Evolutionary conservation across 75 land plant genomes (phyloP).

Genomic region (Isoetes taiwanensis): DNA sequence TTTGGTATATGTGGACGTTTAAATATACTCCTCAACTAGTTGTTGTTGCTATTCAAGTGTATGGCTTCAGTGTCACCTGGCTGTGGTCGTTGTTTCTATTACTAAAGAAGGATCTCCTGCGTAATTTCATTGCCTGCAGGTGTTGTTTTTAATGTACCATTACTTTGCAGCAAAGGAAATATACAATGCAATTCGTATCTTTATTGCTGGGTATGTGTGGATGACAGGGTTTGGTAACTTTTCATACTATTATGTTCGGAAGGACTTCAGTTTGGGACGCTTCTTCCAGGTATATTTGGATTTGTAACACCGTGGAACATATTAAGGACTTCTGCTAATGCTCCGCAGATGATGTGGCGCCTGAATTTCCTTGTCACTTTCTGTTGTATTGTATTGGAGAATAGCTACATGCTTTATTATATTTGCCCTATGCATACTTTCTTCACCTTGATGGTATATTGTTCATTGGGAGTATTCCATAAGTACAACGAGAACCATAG

Average conservation of each 20-base stretch:
- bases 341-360: conserved; percentile 99
- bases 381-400: conserved; percentile 81
- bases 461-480: conserved; percentile 77
- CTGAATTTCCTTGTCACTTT: conserved; percentile 86
- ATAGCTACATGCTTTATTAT: conserved; percentile 93
- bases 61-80: too few species aligned
- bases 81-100: too few species aligned
- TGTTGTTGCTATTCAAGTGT: too few species aligned
- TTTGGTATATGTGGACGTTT: too few species aligned
- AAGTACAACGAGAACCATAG: conserved; percentile 76
- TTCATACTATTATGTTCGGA: conserved; percentile 89
- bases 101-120: background rate
- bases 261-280: conserved; percentile 89
- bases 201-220: conserved; percentile 98
- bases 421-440: conserved; percentile 99
- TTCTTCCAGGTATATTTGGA: conserved; percentile 74
- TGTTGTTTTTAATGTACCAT: conserved; percentile 86
- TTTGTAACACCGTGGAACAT: too few species aligned
- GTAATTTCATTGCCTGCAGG: conserved; percentile 28
- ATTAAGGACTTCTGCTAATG: too few species aligned
- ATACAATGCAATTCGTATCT: conserved; percentile 92
- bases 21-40: too few species aligned
- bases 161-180: conserved; percentile 95
- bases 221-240: conserved; percentile 99
- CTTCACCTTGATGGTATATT: conserved; percentile 96